Evolutionary conservation across 1,284 basidiomycete genomes (phyloP), one percentile per base, ranked within the genome.

Genomic region (Trichosporon coremiiforme): DNA sequence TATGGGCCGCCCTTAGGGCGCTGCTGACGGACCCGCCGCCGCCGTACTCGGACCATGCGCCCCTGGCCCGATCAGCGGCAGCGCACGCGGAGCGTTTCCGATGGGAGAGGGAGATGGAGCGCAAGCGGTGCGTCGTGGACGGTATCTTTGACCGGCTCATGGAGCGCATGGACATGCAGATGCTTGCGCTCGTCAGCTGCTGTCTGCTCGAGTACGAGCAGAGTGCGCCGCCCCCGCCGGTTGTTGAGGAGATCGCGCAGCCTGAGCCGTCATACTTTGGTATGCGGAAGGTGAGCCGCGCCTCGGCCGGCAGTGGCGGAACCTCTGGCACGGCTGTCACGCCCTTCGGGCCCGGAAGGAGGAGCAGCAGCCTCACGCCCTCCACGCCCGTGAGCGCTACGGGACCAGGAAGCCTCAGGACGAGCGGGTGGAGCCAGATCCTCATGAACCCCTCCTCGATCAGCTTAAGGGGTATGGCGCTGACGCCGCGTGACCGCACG

Each of bases 141-240:
- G 68, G 55, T 70, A 94, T 91, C 70, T 90, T 93, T 73, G 76
- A 82, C 1, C 87, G 91, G 71, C 85, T 93, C 38, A 86, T 88
- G 6, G 85, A 85, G 29, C 85, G 85, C 35, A 90, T 88, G 74
- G 92, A 95, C 77, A 81, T 94, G 0, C 92, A 95, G 76, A 90
- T 93, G 85, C 85, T 95, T 3, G 91, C 91, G 0, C 90, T 95
- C 85, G 77, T 94, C 0, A 87, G 91, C 0, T 86, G 89, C 63
- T 80, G 93, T 20, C 83, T 94, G 3, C 84, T 93, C 2, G 75
- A 78, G n/a, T 73, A 80, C 62, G 70, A 74, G 20, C 70, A 67
- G 17, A 62, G 69, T 0, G 70, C 75, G 1, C 68, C 70, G 0
- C 66, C 74, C 0, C 77, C 79, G 15, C 67, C 69, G 15, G 70